These are phyloP conservation scores for Hypocreales sp. DNA, from an alignment of 2,329 filamentous ascomycete genomes.

Conservation along the genomic window DNA sequence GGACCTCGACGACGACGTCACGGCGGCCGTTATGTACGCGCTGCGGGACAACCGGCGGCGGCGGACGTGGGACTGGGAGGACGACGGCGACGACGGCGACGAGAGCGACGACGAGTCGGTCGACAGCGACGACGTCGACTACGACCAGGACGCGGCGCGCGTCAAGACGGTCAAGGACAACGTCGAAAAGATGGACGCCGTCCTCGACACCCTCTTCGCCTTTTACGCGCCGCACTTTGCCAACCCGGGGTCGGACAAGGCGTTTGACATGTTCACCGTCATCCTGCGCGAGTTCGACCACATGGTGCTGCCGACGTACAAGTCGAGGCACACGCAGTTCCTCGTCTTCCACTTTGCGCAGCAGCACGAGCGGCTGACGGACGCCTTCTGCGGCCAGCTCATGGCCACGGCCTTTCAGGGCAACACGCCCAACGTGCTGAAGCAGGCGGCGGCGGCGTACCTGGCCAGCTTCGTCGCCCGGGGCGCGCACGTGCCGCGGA, in stretches of 20 bases:
- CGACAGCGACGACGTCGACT: conserved; percentile 52
- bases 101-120: conserved; percentile 57
- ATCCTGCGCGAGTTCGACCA: conserved; percentile 74
- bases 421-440: conserved; percentile 55
- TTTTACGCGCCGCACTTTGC: conserved; percentile 64
- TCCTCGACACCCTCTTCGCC: conserved; percentile 76
- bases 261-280: conserved; percentile 60
- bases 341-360: conserved; percentile 93
- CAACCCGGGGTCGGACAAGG: conserved; percentile 50
- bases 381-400: conserved; percentile 69
- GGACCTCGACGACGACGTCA: conserved; percentile 78
- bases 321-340: conserved; percentile 88
- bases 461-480: conserved; percentile 88
- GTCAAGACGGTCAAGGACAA: conserved; percentile 64
- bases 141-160: conserved; percentile 44
- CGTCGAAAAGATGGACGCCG: conserved; percentile 79
- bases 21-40: conserved; percentile 52
- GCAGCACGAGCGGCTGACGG: conserved; percentile 59
- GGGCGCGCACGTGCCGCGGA: conserved; percentile 63
- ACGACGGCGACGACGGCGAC: conserved; percentile 41
- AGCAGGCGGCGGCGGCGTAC: conserved; percentile 80
- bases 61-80: conserved; percentile 22
- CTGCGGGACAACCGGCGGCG: conserved; percentile 14
- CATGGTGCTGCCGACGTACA: conserved; percentile 80
- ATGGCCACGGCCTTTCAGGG: conserved; percentile 32